phyloP scores from a whole-genome alignment of 2,329 filamentous ascomycete genomes.

The Escovopsis sp. region DNA sequence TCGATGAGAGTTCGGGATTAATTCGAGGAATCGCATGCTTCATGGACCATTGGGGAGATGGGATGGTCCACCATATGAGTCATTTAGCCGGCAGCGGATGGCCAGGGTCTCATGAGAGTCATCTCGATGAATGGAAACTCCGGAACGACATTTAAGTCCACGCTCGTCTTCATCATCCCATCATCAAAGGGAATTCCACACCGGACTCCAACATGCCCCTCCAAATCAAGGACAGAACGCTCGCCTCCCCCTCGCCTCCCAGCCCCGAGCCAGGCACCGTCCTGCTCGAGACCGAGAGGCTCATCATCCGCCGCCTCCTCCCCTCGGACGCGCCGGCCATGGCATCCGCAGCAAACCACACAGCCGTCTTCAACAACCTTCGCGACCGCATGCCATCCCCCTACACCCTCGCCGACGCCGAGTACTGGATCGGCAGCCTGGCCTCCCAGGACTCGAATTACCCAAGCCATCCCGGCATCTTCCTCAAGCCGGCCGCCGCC shows the following conservation, averaged over 20 bases:
- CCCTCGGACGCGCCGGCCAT: constrained; percentile 23
- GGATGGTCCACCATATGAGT: no score
- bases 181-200: no score
- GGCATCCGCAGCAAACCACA: constrained; percentile 23
- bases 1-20: no score
- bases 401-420: constrained; percentile 26
- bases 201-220: no score
- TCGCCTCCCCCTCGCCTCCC: constrained; percentile 7
- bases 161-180: no score
- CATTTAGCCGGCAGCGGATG: no score
- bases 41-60: no score
- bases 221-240: background rate
- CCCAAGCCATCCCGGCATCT: constrained; percentile 20
- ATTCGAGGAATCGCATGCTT: no score
- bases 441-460: constrained; percentile 11
- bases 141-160: no score
- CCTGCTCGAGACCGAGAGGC: constrained; percentile 18
- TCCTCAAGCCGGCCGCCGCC: constrained; percentile 12
- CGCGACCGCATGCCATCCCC: constrained; percentile 31
- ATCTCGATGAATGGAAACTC: no score
- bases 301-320: constrained; percentile 27
- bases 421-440: constrained; percentile 19
- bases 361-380: constrained; percentile 23
- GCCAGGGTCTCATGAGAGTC: no score
- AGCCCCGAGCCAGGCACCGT: constrained; percentile 15